Percentiles rank a stretch among this genome's conserved stretches.
phyloP scores from a whole-genome alignment of 2,329 filamentous ascomycete species.

The Ramularia endophylla region DNA sequence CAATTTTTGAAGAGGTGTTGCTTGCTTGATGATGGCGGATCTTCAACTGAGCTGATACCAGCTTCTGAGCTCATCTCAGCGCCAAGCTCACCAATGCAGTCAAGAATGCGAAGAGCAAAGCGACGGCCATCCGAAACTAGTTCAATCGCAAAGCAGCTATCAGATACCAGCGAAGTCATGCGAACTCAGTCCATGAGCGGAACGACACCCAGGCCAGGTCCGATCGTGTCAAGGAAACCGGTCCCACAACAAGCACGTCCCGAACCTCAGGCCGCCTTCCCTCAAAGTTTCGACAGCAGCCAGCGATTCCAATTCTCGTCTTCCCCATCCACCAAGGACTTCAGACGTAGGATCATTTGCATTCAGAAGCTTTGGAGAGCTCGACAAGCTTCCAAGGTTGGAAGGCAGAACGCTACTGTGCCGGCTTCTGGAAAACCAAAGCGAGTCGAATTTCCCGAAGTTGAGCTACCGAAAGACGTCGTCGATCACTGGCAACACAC shows the following conservation, averaged over 20 bases:
- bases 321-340: slow-evolving; percentile 28
- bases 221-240: background rate
- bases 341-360: slow-evolving; percentile 29
- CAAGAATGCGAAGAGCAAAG: slow-evolving; percentile 2
- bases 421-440: slow-evolving; percentile 11
- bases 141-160: slow-evolving; percentile 17
- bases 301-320: slow-evolving; percentile 7
- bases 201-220: background rate
- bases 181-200: slow-evolving; percentile 3
- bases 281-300: slow-evolving; percentile 5
- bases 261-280: slow-evolving; percentile 4
- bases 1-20: slow-evolving; percentile 31
- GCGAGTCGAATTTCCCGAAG: slow-evolving; percentile 23
- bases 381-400: slow-evolving; percentile 12
- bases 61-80: slow-evolving; percentile 18
- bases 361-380: slow-evolving; percentile 32
- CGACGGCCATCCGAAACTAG: slow-evolving; percentile 12
- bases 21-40: slow-evolving; percentile 29
- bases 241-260: background rate
- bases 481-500: slow-evolving; percentile 66
- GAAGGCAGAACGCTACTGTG: slow-evolving; percentile 9
- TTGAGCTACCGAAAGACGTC: slow-evolving; percentile 55
- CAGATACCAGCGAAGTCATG: slow-evolving; percentile 14
- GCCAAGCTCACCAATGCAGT: slow-evolving; percentile 10
- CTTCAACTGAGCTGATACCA: slow-evolving; percentile 19